phyloP scores from a whole-genome alignment of 495 filamentous ascomycete genomes.

The Beverwykella pulmonaria region DNA sequence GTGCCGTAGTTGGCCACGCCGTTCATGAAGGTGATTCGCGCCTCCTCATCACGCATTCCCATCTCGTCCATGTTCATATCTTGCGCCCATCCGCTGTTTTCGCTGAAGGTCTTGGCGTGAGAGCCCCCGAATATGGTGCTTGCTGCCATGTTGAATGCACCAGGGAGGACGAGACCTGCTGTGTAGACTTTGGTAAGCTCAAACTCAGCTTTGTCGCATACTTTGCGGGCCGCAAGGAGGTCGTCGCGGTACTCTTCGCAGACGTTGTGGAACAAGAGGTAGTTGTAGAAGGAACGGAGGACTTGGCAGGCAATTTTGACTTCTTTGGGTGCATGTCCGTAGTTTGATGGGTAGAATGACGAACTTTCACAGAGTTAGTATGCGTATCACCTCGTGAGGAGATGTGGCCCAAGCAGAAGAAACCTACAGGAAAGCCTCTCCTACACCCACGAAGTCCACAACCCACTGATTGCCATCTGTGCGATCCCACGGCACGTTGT shows the following conservation, averaged over 20 bases:
- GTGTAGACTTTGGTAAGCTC: slow-evolving; percentile 64
- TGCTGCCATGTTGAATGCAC: slow-evolving; percentile 71
- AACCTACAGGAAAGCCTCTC: slow-evolving; percentile 75
- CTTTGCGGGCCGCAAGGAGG: slow-evolving; percentile 63
- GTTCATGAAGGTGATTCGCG: slow-evolving; percentile 48
- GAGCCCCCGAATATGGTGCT: slow-evolving; percentile 62
- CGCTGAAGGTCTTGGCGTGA: slow-evolving; percentile 46
- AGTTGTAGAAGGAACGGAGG: slow-evolving; percentile 85
- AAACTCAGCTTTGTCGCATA: slow-evolving; percentile 68
- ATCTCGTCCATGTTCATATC: slow-evolving; percentile 7
- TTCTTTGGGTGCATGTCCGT: slow-evolving; percentile 45
- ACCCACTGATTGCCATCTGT: slow-evolving; percentile 58
- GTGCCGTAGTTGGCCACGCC: slow-evolving; percentile 46
- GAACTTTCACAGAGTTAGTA: slow-evolving; percentile 34
- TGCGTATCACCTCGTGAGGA: neutral
- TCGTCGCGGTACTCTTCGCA: slow-evolving; percentile 75
- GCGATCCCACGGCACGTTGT: slow-evolving; percentile 54
- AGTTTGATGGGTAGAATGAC: slow-evolving; percentile 53
- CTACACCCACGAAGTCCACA: slow-evolving; percentile 79
- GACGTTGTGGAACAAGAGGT: slow-evolving; percentile 79
- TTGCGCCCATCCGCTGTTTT: slow-evolving; percentile 44
- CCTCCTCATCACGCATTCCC: slow-evolving; percentile 39
- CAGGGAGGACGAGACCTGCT: slow-evolving; percentile 60
- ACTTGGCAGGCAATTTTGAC: slow-evolving; percentile 61
- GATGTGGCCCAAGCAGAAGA: too few species aligned